Evolutionary conservation across 2,329 filamentous ascomycete genomes (phyloP).

Genomic region (Claviceps fusiformis): DNA sequence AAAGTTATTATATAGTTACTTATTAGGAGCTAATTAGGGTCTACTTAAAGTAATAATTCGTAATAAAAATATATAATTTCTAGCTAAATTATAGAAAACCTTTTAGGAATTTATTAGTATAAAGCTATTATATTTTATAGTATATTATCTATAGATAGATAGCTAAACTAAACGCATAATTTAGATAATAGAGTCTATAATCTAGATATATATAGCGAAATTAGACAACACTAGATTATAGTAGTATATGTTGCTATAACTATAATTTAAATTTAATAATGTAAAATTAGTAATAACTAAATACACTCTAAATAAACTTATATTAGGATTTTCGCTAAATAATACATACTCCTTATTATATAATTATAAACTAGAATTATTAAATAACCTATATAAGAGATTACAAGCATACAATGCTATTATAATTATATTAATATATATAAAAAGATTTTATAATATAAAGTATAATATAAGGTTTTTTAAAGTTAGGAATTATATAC

Average conservation of each 20-base stretch:
- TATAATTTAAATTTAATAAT: too few species aligned
- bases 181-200: background rate
- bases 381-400: background rate
- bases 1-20: background rate
- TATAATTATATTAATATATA: background rate
- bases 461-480: background rate
- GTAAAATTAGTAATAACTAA: too few species aligned
- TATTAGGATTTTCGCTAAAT: background rate
- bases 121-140: background rate
- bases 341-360: background rate
- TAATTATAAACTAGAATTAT: too few species aligned
- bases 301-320: background rate
- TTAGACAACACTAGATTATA: background rate
- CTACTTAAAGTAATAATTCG: background rate
- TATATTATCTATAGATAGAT: background rate
- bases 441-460: background rate
- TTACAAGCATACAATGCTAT: background rate
- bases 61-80: too few species aligned
- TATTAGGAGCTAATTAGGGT: background rate
- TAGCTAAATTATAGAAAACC: background rate
- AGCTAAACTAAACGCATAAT: background rate
- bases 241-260: too few species aligned
- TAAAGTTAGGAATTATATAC: background rate
- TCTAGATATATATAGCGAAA: background rate
- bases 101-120: background rate